Percentiles rank a stretch among this genome's conserved stretches.
Conservation (phyloP, 257 asterid species). For the Salvia hispanica region DNA sequence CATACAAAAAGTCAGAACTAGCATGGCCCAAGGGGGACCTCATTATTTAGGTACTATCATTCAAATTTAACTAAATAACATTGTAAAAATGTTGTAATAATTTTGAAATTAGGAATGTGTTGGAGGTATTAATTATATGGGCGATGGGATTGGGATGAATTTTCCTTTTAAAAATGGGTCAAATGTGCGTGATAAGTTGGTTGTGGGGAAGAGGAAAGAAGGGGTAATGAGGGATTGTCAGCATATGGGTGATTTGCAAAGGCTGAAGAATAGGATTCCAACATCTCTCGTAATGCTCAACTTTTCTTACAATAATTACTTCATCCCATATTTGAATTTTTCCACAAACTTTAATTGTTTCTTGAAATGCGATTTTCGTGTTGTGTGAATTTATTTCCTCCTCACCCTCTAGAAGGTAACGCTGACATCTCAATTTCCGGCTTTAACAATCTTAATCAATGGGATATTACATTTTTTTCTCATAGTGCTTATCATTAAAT, state of each 20-base stretch:
- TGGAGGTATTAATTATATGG: no score
- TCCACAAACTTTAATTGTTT: slow-evolving; percentile 32
- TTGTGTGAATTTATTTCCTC: slow-evolving; percentile 16
- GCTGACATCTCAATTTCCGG: slow-evolving; percentile 14
- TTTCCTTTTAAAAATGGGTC: not conserved
- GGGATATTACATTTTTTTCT: not conserved
- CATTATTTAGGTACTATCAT: no score
- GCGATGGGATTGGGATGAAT: no score
- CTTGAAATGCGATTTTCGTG: slow-evolving; percentile 35
- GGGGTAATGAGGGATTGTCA: slow-evolving; percentile 32
- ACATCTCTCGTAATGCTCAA: slow-evolving; percentile 32
- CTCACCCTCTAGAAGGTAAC: slow-evolving; percentile 22
- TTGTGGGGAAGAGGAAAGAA: not conserved
- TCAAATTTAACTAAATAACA: no score
- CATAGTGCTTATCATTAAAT: not conserved
- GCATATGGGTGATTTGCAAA: slow-evolving; percentile 30
- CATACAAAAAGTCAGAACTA: no score
- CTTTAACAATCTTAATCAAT: slow-evolving; percentile 11
- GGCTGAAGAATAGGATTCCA: slow-evolving; percentile 44
- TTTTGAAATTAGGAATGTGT: no score
- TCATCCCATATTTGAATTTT: slow-evolving; percentile 28
- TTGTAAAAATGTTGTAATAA: no score
- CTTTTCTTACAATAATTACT: slow-evolving; percentile 27
- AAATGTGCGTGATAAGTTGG: slow-evolving; percentile 8
- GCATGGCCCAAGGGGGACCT: no score